These are phyloP conservation scores for Wickerhamiella alocasiicola DNA, from an alignment of 805 yeast species.

Conservation along the genomic window DNA sequence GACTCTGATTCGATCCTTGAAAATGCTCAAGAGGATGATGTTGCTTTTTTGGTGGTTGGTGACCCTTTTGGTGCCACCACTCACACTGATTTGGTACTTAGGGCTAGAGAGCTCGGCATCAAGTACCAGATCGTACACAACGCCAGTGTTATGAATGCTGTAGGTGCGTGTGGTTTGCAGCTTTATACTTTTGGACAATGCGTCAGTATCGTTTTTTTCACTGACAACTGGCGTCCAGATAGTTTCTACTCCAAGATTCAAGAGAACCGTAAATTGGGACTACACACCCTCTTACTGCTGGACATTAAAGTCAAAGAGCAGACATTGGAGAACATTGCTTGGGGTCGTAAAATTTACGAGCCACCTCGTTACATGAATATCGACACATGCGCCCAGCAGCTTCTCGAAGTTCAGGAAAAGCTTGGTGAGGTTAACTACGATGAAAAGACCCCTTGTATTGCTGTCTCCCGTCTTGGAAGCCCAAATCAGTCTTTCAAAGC, in stretches of 20 bases:
- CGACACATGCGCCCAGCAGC: constrained; percentile 75
- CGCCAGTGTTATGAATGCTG: constrained; percentile 97
- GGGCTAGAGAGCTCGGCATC: constrained; percentile 79
- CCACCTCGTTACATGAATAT: constrained; percentile 96
- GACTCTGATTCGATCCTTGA: constrained; percentile 74
- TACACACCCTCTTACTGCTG: constrained; percentile 76
- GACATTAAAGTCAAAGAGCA: constrained; percentile 97
- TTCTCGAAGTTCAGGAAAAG: constrained; percentile 73
- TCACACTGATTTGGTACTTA: constrained; percentile 81
- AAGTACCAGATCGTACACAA: constrained; percentile 76
- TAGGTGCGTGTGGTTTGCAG: constrained; percentile 95
- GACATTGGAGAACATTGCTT: constrained; percentile 82
- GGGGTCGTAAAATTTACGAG: constrained; percentile 84
- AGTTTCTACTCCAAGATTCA: constrained; percentile 78
- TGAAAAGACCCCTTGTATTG: constrained; percentile 82
- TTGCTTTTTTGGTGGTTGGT: constrained; percentile 93
- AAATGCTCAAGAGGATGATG: constrained; percentile 65
- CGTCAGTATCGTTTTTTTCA: constrained; percentile 90
- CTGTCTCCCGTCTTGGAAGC: constrained; percentile 83
- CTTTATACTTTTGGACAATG: constrained; percentile 94
- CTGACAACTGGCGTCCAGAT: constrained; percentile 93
- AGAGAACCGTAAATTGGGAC: constrained; percentile 83
- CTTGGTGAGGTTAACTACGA: constrained; percentile 71
- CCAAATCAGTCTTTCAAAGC: constrained; percentile 74
- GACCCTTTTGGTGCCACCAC: constrained; percentile 98